Base-by-base conservation (phyloP, 352 stramenopile species). In the Blastocystis sp. region DNA sequence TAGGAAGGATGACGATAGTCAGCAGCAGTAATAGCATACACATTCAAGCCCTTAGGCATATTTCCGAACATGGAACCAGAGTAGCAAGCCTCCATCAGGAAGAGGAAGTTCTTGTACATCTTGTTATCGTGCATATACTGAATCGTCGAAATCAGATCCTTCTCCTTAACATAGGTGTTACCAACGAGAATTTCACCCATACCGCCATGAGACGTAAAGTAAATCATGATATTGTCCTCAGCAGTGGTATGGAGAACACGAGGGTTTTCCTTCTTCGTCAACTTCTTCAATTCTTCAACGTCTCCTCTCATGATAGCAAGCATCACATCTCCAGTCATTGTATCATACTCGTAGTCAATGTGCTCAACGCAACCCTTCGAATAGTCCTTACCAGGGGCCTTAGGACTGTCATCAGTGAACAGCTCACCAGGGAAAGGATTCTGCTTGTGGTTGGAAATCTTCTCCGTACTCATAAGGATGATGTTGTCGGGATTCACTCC, bases 81-180 rank as follows among this genome's bases (percentile, higher is more conserved):
- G 81, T 96, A 91, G 71, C 93, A 96, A 2, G 93, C 92, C 91
- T 96, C 92, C 86, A 95, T 90, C 88, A 94, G 94, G 38, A 95
- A 94, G 54, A 94, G 90, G 24, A 96, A 88, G 71, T 94, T 91
- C 69, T 94, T 94, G 90, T 94, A 95, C 88, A 91, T 92, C 69
- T 93, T 91, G 71, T 91, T 89, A 4, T 88, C 69, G 85, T 93
- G 88, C 93, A 96, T 96, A 4, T 86, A 89, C 59, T 89, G 71
- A 51, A 96, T 89, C 24, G 92, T 89, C 11, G 87, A 44, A 14
- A 92, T 90, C 11, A 96, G 89, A 14, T 90, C 89, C 36, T 89
- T 87, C 29, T 92, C 89, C 16, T 90, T 89, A 21, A 96, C 88
- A 67, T 93, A 88, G 61, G 90, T 91, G 29, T 90, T 64, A 0